Percentiles rank a stretch among this genome's conserved stretches.
Evolutionary conservation across 345 rosid genomes (phyloP).

Genomic region (Rubroshorea leprosula): DNA sequence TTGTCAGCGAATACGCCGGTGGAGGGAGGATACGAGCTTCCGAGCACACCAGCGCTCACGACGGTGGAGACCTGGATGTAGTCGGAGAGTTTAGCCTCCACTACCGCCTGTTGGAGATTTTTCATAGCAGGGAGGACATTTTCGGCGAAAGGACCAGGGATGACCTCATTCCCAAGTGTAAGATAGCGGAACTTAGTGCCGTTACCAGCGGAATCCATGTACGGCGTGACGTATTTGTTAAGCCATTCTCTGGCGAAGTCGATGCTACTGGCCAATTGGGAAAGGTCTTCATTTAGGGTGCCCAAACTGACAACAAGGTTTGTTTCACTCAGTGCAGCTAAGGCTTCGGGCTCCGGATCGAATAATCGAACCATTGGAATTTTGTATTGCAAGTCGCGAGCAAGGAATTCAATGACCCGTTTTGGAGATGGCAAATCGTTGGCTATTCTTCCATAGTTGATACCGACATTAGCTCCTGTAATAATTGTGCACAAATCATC

Average conservation of each 20-base stretch:
- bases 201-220: slow-evolving; percentile 5
- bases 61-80: slow-evolving; percentile 12
- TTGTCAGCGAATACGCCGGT: slow-evolving; percentile 8
- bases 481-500: too few species aligned
- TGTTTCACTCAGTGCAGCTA: background rate
- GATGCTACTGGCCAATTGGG: slow-evolving; percentile 19
- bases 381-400: background rate
- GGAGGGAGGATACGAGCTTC: slow-evolving; percentile 21
- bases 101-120: slow-evolving; percentile 11
- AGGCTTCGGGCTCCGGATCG: slow-evolving; percentile 8
- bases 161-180: slow-evolving; percentile 18
- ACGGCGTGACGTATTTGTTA: slow-evolving; percentile 16
- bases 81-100: too few species aligned
- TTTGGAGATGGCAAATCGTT: slow-evolving; percentile 22
- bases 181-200: slow-evolving; percentile 19
- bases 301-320: slow-evolving; percentile 14
- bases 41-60: slow-evolving; percentile 7
- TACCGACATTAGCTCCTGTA: slow-evolving; percentile 22
- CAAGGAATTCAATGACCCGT: slow-evolving; percentile 15
- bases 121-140: slow-evolving; percentile 6
- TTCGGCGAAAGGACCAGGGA: slow-evolving; percentile 10
- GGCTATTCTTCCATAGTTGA: slow-evolving; percentile 16
- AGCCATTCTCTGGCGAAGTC: slow-evolving; percentile 22
- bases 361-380: slow-evolving; percentile 8
- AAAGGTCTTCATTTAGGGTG: slow-evolving; percentile 20